Conservation (phyloP, 2,329 filamentous ascomycete species). For the Epichloe brachyelytri region DNA sequence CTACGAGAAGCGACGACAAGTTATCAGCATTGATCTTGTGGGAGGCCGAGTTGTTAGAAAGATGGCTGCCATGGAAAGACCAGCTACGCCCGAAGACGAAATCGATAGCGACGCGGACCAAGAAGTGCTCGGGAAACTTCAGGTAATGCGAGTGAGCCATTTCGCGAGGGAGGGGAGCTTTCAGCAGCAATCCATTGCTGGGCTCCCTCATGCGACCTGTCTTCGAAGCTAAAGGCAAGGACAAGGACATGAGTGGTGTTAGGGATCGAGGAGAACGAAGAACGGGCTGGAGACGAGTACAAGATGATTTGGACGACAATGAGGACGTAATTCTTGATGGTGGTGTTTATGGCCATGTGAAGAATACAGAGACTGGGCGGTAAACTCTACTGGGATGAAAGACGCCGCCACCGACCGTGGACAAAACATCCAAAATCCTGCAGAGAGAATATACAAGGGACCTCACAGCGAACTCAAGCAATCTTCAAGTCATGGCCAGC, state of each 20-base stretch:
- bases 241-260: constrained; percentile 15
- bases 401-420: no score
- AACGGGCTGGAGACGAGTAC: constrained; percentile 44
- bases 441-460: no score
- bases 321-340: constrained; percentile 47
- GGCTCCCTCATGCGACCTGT: constrained; percentile 53
- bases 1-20: constrained; percentile 76
- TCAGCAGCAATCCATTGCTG: constrained; percentile 56
- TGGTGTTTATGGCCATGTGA: constrained; percentile 31
- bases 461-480: no score
- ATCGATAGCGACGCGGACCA: constrained; percentile 20
- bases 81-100: constrained; percentile 37
- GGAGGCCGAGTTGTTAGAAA: constrained; percentile 63
- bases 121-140: constrained; percentile 21
- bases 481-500: no score
- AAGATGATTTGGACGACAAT: constrained; percentile 47
- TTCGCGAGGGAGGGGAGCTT: constrained; percentile 38
- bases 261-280: constrained; percentile 29
- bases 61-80: constrained; percentile 51
- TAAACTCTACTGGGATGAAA: constrained; percentile 16
- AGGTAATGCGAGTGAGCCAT: constrained; percentile 17
- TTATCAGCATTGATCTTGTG: constrained; percentile 73
- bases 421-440: no score
- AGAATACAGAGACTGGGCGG: constrained; percentile 12
- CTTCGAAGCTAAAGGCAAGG: constrained; percentile 41